Evolutionary conservation across 768 basidiomycete genomes (phyloP), one percentile per base, ranked within the genome.

Genomic region (Lentinula edodes): DNA sequence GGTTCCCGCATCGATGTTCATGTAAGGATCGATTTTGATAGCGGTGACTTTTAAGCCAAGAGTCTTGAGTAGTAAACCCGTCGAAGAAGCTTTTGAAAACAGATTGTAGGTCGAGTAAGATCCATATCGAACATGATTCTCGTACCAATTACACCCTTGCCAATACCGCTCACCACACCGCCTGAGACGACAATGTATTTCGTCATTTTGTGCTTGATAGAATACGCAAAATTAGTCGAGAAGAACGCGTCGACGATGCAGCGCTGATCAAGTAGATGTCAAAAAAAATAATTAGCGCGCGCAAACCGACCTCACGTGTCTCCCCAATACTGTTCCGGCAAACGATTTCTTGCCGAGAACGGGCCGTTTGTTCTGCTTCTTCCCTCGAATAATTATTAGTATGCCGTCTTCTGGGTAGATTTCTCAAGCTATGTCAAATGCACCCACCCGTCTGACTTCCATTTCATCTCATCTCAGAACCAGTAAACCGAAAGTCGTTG

Each of bases 1-100:
- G 18, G 96, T 98, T 39, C 96, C 96, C 23, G 96, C 96, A 81
- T 99, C 96, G 68, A 99, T 98, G 77, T 99, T 99, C 96, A 99
- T 98, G 68, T 99, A 99, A 13, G 96, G 96, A 73, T 99, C 96
- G 69, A 99, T 98, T 78, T 99, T 99, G 82, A 99, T 98, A 10
- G 96, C 92, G 7, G 96, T 99, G 67, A 98, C 96, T 78, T 95
- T 97, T 63, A 97, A 81, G 52, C 96, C 96, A 41, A 89, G 87
- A 48, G 93, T 98, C 77, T 98, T 98, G 72, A 99, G 81, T 56
- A 98, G 83, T 56, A 98, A 80, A 62, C 96, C 96, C 5, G 96
- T 98, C 54, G 95, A 98, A 32, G 96, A 98, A 66, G 96, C 96
- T 98, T 71, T 43, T 64, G 60, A 36, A 42, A 50, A 35, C 35